phyloP scores from a whole-genome alignment of 257 asterid species.

The Phtheirospermum japonicum region DNA sequence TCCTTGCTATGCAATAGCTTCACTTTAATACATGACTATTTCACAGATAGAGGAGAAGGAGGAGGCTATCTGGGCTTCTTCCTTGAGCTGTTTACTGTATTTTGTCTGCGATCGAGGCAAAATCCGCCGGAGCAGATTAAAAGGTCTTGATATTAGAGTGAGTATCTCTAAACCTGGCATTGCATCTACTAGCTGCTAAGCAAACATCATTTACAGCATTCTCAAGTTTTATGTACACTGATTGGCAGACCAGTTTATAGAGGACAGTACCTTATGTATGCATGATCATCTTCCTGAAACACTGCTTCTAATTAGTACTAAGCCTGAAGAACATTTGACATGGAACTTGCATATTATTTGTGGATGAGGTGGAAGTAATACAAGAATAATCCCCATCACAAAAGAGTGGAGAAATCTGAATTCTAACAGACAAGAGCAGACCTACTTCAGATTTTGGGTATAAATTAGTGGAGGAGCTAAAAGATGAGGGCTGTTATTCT shows the following conservation, averaged over 20 bases:
- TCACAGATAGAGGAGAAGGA: slow-evolving; percentile 82
- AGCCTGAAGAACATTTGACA: background rate
- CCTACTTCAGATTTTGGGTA: background rate
- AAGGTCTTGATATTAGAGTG: slow-evolving; percentile 95
- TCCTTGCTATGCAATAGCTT: slow-evolving; percentile 11
- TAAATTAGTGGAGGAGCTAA: background rate
- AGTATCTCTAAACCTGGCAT: slow-evolving; percentile 36
- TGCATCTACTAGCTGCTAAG: slow-evolving; percentile 21
- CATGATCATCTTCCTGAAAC: slow-evolving; percentile 19
- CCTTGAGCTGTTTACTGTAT: slow-evolving; percentile 88
- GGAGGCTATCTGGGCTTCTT: slow-evolving; percentile 98
- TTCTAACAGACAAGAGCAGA: background rate
- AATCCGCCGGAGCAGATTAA: slow-evolving; percentile 88
- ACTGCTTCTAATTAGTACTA: slow-evolving; percentile 1
- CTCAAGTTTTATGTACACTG: slow-evolving; percentile 8
- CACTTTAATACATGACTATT: slow-evolving; percentile 27
- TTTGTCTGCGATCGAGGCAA: slow-evolving; percentile 95
- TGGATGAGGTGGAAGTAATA: slow-evolving; percentile 8
- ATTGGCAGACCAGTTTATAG: slow-evolving; percentile 6
- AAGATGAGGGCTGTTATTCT: slow-evolving; percentile 2
- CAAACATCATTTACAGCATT: slow-evolving; percentile 12
- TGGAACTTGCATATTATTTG: slow-evolving; percentile 12
- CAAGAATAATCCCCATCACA: slow-evolving; percentile 11
- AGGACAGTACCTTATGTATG: background rate
- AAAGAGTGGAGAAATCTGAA: slow-evolving; percentile 6